These are phyloP conservation scores for Boletus rufocinnamomeus DNA, from an alignment of 768 basidiomycete species.

Conservation along the genomic window DNA sequence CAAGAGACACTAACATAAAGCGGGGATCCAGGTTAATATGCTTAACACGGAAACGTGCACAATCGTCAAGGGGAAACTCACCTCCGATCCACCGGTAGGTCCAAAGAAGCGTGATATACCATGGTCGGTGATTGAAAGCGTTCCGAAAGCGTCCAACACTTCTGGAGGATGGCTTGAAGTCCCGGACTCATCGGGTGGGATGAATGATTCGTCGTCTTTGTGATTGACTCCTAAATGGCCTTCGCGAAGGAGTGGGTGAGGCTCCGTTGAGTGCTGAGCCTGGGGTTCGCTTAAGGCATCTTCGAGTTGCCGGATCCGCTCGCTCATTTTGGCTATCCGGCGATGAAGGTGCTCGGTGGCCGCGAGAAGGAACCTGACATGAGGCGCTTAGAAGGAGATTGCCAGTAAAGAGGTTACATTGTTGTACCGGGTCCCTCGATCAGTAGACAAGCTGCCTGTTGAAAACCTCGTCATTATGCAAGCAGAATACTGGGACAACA, in stretches of 20 bases:
- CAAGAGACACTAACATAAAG: slow-evolving; percentile 32
- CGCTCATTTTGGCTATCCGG: slow-evolving; percentile 52
- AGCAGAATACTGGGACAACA: background rate
- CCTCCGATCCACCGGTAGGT: slow-evolving; percentile 68
- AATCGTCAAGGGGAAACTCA: slow-evolving; percentile 35
- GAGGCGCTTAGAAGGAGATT: slow-evolving; percentile 12
- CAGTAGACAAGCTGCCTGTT: slow-evolving; percentile 73
- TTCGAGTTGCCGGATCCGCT: slow-evolving; percentile 59
- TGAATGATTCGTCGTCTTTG: slow-evolving; percentile 27
- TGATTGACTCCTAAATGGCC: slow-evolving; percentile 43
- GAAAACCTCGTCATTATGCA: background rate
- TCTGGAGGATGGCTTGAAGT: slow-evolving; percentile 36
- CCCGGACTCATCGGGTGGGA: slow-evolving; percentile 30
- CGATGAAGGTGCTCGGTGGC: slow-evolving; percentile 67
- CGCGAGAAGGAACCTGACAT: slow-evolving; percentile 54
- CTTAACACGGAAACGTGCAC: slow-evolving; percentile 12
- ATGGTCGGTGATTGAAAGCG: slow-evolving; percentile 58
- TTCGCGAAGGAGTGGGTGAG: slow-evolving; percentile 61
- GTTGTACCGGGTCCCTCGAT: slow-evolving; percentile 68
- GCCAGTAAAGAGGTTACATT: slow-evolving; percentile 3
- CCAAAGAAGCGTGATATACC: slow-evolving; percentile 67
- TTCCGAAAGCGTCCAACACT: slow-evolving; percentile 58
- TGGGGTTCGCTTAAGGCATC: slow-evolving; percentile 58
- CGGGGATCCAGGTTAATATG: slow-evolving; percentile 13
- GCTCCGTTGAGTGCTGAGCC: slow-evolving; percentile 49